Evolutionary conservation across 2,329 filamentous ascomycete genomes (phyloP), one percentile per base, ranked within the genome.

Genomic region (Ophiostoma perfectum): DNA sequence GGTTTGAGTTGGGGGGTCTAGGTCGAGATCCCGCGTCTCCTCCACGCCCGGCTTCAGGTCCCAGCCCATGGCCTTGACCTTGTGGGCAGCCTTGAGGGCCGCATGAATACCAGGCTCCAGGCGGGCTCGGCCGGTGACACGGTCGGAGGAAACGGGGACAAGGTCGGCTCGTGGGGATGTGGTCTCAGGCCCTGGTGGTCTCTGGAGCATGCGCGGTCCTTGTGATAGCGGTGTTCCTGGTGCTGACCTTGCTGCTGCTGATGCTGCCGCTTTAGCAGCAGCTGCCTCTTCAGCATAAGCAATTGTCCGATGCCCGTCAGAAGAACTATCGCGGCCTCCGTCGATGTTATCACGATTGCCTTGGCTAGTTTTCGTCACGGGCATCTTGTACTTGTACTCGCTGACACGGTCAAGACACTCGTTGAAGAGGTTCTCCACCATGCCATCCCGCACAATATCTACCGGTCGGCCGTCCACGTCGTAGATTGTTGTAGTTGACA

Each of bases 401-500:
- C 93, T 95, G 60, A 95, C 92, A 67, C 95, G 88, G 75, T 98
- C 94, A 36, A 98, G 83, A 63, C 96, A 91, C 76, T 98, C 93
- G 73, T 98, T 97, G 81, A 96, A 98, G 1, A 99, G 84, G 72
- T 90, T 92, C 76, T 98, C 94, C 44, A 95, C 92, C 74, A 93
- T 85, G 67, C 88, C 85, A 77, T 99, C 95, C 72, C 90, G 87
- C 39, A 86, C 81, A 67, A 89, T 85, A 73, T 97, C 88, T 39
- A 98, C 93, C 3, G 92, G 82, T 70, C 84, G 86, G 62, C 92
- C 92, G 73, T 90, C 89, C 66, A 84, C 85, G 78, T 99, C 96
- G 80, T 97, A 97, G 9, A 99, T 88, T 0, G 69, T 73, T 16
- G 94, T 94, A 52, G 88, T 86, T n/a, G 87, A 82, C 72, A 88